Conservation (phyloP, 352 stramenopile genomes). For the Globisporangium yorkense region DNA sequence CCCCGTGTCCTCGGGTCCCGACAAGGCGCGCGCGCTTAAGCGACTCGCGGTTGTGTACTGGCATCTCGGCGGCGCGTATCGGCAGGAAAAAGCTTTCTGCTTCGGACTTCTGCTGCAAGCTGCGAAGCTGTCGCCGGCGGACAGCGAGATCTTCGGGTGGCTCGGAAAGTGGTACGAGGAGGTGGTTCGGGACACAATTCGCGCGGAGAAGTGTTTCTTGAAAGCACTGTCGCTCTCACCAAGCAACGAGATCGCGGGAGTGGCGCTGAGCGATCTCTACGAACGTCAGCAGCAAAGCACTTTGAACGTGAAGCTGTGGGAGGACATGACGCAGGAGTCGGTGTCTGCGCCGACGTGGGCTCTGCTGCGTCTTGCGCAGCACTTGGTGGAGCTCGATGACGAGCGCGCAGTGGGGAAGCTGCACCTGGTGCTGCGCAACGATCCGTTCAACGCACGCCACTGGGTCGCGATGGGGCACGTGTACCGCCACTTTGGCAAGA, state of each 20-base stretch:
- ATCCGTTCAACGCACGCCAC: slow-evolving; percentile 51
- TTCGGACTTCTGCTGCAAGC: slow-evolving; percentile 62
- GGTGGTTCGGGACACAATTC: slow-evolving; percentile 48
- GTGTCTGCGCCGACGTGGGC: slow-evolving; percentile 70
- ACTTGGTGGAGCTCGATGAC: slow-evolving; percentile 59
- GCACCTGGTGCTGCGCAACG: slow-evolving; percentile 68
- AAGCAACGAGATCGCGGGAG: slow-evolving; percentile 47
- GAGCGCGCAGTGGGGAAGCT: slow-evolving; percentile 63
- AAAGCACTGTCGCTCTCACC: slow-evolving; percentile 66
- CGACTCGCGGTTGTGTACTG: slow-evolving; percentile 77
- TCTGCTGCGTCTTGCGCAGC: slow-evolving; percentile 60
- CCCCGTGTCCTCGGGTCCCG: slow-evolving; percentile 3
- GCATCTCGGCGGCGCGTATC: slow-evolving; percentile 39
- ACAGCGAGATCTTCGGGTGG: slow-evolving; percentile 65
- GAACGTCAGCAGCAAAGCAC: slow-evolving; percentile 50
- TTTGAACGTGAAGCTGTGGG: slow-evolving; percentile 66
- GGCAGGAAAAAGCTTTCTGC: slow-evolving; percentile 51
- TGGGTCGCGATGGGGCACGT: slow-evolving; percentile 77
- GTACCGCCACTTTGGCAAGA: slow-evolving; percentile 76
- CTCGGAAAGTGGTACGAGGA: slow-evolving; percentile 76
- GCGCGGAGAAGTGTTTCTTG: slow-evolving; percentile 82
- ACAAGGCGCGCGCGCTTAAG: slow-evolving; percentile 45
- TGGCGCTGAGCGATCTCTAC: slow-evolving; percentile 68
- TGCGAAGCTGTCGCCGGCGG: slow-evolving; percentile 61
- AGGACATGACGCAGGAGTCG: slow-evolving; percentile 47